Base-by-base conservation (phyloP, 371 early-diverging fungal species). In the Choanephora cucurbitarum region DNA sequence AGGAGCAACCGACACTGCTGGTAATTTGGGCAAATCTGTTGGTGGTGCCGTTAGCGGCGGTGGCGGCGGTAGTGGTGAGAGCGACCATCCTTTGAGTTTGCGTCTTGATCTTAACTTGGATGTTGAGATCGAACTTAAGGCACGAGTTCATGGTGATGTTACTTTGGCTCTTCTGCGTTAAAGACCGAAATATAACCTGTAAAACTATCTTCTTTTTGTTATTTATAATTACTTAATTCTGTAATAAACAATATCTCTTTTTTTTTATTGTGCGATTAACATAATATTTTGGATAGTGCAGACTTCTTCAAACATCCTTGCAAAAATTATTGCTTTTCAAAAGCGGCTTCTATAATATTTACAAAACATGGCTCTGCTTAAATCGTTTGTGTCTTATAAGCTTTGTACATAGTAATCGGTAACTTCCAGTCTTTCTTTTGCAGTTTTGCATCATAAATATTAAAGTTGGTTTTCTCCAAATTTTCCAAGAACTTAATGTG, bases 381-480 rank as follows among this genome's bases (percentile, higher is more conserved):
- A 39, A 67, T 59, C 0, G 18, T 49, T 19, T 42, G 42, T 13
- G 57, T 70, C 49, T 60, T 53, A 56, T 70, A 66, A 9, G 69
- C 57, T 53, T 59, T 80, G 79, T 83, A 88, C 43, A 92, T 57
- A 49, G 66, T 56, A 13, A 83, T 75, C 8, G 89, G 89, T n/a
- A 91, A 51, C 55, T 77, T 83, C 89, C 89, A 88, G 40, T 84
- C 82, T 24, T 84, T 81, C 44, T 77, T 77, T 42, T 70, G 73
- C 19, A 90, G 69, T 23, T 64, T 65, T 3, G 80, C 72, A 21
- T 89, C 84, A 66, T 90, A 88, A 5, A 88, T 66, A 63, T 93
- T 84, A 51, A 93, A 93, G 39, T 91, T 81, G 34, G 57, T 74
- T 52, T 77, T 74, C 62, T 93, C 88, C 31, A 93, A 67, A 32